Evolutionary conservation across 257 asterid genomes (phyloP).

Genomic region (Jacaranda copaia): DNA sequence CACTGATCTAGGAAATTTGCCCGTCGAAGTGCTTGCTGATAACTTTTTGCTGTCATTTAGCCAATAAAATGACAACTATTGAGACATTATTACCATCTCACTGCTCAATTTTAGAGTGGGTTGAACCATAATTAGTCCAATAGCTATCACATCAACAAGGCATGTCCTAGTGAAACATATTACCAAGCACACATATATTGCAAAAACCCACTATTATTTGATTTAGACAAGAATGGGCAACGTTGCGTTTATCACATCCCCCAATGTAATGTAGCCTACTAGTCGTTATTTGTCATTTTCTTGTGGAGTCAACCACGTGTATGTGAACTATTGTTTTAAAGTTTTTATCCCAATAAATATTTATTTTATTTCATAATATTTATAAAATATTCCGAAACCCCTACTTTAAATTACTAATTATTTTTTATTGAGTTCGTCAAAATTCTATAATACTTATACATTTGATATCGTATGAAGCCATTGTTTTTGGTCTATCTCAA

Average conservation of each 20-base stretch:
- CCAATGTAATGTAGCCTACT: too few relatives aligned
- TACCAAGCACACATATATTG: not conserved
- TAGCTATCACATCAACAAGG: not conserved
- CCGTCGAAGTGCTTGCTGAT: constrained; percentile 32
- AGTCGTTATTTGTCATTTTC: too few relatives aligned
- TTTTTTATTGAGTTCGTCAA: too few relatives aligned
- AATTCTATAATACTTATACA: too few relatives aligned
- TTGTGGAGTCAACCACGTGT: too few relatives aligned
- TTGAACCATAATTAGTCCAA: constrained; percentile 42
- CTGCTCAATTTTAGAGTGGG: constrained; percentile 32
- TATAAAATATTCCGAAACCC: too few relatives aligned
- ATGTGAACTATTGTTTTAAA: too few relatives aligned
- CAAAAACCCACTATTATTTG: not conserved
- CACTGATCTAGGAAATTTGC: constrained; percentile 49
- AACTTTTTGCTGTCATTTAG: constrained; percentile 11
- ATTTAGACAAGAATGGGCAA: not conserved
- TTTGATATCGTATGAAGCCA: too few relatives aligned
- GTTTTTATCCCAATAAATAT: too few relatives aligned
- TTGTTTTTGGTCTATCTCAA: too few relatives aligned
- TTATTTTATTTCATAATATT: too few relatives aligned
- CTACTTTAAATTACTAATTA: too few relatives aligned
- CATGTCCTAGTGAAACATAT: constrained; percentile 18
- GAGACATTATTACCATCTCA: constrained; percentile 47
- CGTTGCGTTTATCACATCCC: not conserved
- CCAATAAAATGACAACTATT: constrained; percentile 40